Base-by-base conservation (phyloP, 768 basidiomycete species). In the Podaxis sp. region DNA sequence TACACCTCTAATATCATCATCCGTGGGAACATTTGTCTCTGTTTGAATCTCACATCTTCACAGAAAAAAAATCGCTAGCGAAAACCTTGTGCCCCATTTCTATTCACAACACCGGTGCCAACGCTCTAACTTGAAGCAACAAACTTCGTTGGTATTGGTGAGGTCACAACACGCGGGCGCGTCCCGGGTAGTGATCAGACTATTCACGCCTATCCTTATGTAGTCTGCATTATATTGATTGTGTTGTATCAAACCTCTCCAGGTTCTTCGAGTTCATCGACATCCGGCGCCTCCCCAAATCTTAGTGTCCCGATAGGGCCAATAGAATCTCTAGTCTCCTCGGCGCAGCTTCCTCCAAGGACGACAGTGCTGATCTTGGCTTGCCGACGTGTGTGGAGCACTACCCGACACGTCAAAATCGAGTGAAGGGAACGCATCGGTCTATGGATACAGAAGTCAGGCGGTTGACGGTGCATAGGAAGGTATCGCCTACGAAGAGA, bases 371-470 rank as follows among this genome's bases (percentile, higher is more conserved):
- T 16, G 23, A 50, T 27, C 25, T n/a, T 46, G 13, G 37, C 51
- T 23, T 52, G 51, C 51, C 46, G 7, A 11, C 59, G 50, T n/a
- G 59, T 60, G 38, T 60, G 59, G 25, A 60, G 59, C 11, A 60
- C 51, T 9, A 54, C 37, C 13, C 59, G 59, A 21, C 59, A 60
- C 3, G 51, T 18, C 27, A 60, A 46, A 54, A 60, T 46, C 21
- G 59, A 52, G 28, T 60, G 59, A 13, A 60, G 21, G n/a, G 59
- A 52, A 21, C 51, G 59, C 51, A 60, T 52, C 10, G 50, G 59
- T n/a, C 59, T 60, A 21, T 21, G 21, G 23, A 23, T 27, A 18
- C 3, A 27, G 18, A 32, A 14, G 38, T 28, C 14, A 47, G 9
- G 27, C 10, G 14, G 5, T 53, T 53, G n/a, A 11, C 51, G n/a